These are phyloP conservation scores for Tolypocladium sp. DNA, from an alignment of 2,329 filamentous ascomycete species.

Conservation along the genomic window DNA sequence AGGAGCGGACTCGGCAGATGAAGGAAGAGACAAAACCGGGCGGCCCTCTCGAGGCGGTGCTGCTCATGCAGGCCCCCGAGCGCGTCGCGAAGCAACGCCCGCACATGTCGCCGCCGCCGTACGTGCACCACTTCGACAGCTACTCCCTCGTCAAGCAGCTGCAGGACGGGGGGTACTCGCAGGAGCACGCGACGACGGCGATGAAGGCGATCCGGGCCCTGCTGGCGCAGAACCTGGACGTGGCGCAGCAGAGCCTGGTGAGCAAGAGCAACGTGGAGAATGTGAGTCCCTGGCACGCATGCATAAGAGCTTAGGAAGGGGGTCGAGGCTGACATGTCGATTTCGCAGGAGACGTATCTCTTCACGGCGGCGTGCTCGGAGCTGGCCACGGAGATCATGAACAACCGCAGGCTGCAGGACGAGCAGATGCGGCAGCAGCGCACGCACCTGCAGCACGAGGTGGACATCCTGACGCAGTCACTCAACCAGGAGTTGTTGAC, in stretches of 20 bases:
- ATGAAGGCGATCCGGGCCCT: slow-evolving; percentile 88
- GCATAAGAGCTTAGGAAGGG: neutral
- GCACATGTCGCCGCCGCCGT: slow-evolving; percentile 64
- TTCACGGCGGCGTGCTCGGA: slow-evolving; percentile 93
- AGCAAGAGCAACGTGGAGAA: slow-evolving; percentile 93
- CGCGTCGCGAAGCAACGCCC: slow-evolving; percentile 42
- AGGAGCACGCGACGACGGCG: slow-evolving; percentile 66
- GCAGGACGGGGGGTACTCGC: slow-evolving; percentile 61
- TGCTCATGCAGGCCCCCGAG: slow-evolving; percentile 35
- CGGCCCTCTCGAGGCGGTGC: slow-evolving; percentile 37
- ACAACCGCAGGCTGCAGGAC: slow-evolving; percentile 64
- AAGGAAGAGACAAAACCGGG: slow-evolving; percentile 18
- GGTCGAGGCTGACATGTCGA: neutral
- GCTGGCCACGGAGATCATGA: slow-evolving; percentile 76
- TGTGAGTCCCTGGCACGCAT: slow-evolving; percentile 13
- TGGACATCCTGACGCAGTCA: slow-evolving; percentile 82
- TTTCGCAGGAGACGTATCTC: slow-evolving; percentile 65
- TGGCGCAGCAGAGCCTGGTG: slow-evolving; percentile 72
- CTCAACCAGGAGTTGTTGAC: slow-evolving; percentile 74
- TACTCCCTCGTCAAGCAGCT: slow-evolving; percentile 82
- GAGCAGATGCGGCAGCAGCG: slow-evolving; percentile 78
- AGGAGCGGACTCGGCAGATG: slow-evolving; percentile 17
- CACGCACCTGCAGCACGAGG: slow-evolving; percentile 82
- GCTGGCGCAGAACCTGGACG: slow-evolving; percentile 68
- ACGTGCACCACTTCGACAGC: slow-evolving; percentile 94